These are phyloP conservation scores for Rosa rugosa DNA, from an alignment of 306 rosid genomes.

Conservation along the genomic window DNA sequence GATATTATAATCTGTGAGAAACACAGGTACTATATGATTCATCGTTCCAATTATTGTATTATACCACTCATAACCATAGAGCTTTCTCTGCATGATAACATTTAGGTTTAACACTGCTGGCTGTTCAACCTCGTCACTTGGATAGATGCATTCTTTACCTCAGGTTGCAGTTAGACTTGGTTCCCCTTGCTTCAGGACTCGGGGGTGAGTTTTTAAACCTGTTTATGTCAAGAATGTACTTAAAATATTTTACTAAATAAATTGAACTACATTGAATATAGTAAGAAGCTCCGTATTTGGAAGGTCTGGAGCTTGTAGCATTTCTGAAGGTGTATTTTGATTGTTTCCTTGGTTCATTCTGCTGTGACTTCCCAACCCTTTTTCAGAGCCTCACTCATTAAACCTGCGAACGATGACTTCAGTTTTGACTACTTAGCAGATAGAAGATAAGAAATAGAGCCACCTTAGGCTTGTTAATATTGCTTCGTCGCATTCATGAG, in stretches of 20 bases:
- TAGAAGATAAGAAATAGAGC: too few relatives aligned
- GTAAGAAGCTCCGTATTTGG: conserved; percentile 59
- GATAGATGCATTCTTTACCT: neutral
- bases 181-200: neutral
- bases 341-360: conserved; percentile 62
- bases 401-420: conserved; percentile 41
- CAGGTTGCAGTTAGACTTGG: neutral
- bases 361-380: conserved; percentile 81
- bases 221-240: neutral
- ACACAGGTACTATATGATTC: neutral
- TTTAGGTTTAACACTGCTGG: neutral
- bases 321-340: conserved; percentile 55
- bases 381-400: conserved; percentile 82
- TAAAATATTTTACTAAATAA: neutral
- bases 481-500: too few relatives aligned
- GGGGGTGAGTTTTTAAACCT: too few relatives aligned
- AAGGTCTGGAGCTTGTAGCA: conserved; percentile 77
- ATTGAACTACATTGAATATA: conserved; percentile 46
- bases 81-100: neutral
- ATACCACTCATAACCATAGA: neutral
- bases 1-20: neutral
- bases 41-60: neutral
- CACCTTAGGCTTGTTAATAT: too few relatives aligned
- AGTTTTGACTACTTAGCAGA: neutral
- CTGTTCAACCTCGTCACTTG: neutral